Conservation (phyloP, 139 green algal genomes). For the Zygnema circumcarinatum region DNA sequence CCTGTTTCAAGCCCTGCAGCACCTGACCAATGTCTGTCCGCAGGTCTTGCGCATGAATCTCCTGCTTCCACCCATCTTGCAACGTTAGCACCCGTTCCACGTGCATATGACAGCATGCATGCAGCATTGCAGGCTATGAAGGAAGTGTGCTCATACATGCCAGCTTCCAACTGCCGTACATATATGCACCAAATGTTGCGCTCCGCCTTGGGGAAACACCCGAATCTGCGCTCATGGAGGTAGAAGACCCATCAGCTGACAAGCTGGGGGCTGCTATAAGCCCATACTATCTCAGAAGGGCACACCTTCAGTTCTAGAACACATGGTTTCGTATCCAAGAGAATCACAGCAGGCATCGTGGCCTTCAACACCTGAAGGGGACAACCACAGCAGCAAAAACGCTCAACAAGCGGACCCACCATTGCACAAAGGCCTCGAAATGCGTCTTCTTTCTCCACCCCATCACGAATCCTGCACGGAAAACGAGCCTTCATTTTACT, state of each 20-base stretch:
- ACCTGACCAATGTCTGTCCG: constrained; percentile 40
- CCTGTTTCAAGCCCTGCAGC: constrained; percentile 56
- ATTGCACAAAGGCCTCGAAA: constrained; percentile 80
- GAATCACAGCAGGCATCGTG: too few relatives aligned
- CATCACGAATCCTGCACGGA: constrained; percentile 78
- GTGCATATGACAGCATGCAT: background rate
- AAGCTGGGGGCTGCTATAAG: too few relatives aligned
- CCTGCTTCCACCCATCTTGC: constrained; percentile 22
- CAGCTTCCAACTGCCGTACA: constrained; percentile 56
- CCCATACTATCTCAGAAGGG: too few relatives aligned
- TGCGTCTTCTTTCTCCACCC: constrained; percentile 92
- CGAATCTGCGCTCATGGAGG: constrained; percentile 45
- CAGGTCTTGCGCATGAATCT: constrained; percentile 53
- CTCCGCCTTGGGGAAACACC: constrained; percentile 43
- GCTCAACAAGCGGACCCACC: constrained; percentile 31
- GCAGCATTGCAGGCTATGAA: background rate
- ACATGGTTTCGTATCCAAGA: too few relatives aligned
- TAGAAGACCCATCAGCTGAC: too few relatives aligned
- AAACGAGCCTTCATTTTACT: too few relatives aligned
- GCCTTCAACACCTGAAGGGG: too few relatives aligned
- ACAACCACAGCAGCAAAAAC: too few relatives aligned
- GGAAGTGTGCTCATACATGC: constrained; percentile 34
- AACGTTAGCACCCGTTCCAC: background rate
- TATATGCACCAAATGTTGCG: constrained; percentile 5
- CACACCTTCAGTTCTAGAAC: too few relatives aligned